phyloP scores from a whole-genome alignment of 345 rosid genomes.

The Conringia planisiliqua region DNA sequence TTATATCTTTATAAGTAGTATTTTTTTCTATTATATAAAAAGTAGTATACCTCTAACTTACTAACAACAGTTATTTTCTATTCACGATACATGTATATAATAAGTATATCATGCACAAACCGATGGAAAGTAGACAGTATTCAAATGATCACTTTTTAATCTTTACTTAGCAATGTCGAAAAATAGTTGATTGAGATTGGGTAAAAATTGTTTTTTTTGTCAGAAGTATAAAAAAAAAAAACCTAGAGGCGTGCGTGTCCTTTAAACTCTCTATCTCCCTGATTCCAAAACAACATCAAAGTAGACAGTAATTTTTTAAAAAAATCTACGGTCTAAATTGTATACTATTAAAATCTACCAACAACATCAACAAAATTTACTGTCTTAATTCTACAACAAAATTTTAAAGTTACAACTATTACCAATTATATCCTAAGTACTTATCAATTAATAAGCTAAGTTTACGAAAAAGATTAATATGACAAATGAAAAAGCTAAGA shows the following conservation, averaged over 20 bases:
- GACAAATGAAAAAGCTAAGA: conserved; percentile 9
- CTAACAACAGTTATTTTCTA: neutral
- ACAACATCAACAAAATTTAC: no score
- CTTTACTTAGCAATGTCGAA: conserved; percentile 31
- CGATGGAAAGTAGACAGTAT: neutral
- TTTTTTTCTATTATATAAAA: neutral
- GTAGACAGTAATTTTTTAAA: no score
- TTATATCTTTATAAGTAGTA: neutral
- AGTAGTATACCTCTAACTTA: neutral
- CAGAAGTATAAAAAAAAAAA: neutral
- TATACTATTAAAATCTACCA: no score
- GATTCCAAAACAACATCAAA: conserved; percentile 3
- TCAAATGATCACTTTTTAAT: neutral
- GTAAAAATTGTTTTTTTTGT: neutral
- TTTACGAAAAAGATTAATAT: neutral
- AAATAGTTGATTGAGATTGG: conserved; percentile 33
- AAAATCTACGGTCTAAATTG: no score
- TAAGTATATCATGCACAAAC: neutral
- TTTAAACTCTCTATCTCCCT: conserved; percentile 19
- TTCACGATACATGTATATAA: neutral
- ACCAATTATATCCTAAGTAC: neutral
- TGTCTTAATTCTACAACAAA: no score
- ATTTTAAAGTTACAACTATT: no score
- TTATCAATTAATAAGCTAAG: neutral
- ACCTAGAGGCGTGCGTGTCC: conserved; percentile 29